Conservation (phyloP, 2,329 filamentous ascomycete genomes). For the Cladosporium velox region DNA sequence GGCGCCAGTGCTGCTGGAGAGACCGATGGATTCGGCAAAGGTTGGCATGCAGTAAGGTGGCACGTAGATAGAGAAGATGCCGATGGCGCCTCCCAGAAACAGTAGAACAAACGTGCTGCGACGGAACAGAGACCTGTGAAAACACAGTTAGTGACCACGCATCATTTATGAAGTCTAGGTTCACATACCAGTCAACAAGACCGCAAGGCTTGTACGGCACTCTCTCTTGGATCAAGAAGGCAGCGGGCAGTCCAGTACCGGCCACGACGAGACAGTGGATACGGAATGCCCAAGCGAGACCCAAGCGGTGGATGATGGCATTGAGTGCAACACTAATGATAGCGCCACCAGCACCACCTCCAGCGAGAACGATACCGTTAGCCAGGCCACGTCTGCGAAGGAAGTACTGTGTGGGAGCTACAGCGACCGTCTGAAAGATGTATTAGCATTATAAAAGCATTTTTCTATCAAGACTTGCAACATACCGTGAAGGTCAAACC, state of each 20-base stretch:
- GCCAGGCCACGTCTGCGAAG: constrained; percentile 49
- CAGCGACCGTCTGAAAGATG: constrained; percentile 8
- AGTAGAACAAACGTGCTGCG: constrained; percentile 56
- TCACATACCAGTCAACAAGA: constrained; percentile 14
- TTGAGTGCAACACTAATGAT: constrained; percentile 40
- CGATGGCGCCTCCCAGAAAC: constrained; percentile 57
- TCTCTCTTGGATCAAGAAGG: constrained; percentile 56
- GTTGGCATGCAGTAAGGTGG: constrained; percentile 64
- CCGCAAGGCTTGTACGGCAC: constrained; percentile 32
- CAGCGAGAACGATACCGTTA: constrained; percentile 49
- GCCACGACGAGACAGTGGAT: constrained; percentile 56
- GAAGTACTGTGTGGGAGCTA: constrained; percentile 55
- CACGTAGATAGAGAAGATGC: constrained; percentile 62
- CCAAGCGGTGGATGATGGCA: constrained; percentile 45
- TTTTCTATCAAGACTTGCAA: neutral
- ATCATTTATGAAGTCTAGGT: no score
- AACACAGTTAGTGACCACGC: no score
- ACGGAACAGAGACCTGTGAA: constrained; percentile 34
- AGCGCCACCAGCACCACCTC: constrained; percentile 59
- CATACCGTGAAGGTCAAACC: constrained; percentile 23
- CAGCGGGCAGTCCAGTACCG: constrained; percentile 58
- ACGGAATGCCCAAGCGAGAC: constrained; percentile 55
- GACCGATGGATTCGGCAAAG: constrained; percentile 57
- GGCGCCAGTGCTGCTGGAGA: constrained; percentile 44
- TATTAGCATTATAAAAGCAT: neutral